These are phyloP conservation scores for Trichophyton simii DNA, from an alignment of 2,329 filamentous ascomycete species.

Conservation along the genomic window DNA sequence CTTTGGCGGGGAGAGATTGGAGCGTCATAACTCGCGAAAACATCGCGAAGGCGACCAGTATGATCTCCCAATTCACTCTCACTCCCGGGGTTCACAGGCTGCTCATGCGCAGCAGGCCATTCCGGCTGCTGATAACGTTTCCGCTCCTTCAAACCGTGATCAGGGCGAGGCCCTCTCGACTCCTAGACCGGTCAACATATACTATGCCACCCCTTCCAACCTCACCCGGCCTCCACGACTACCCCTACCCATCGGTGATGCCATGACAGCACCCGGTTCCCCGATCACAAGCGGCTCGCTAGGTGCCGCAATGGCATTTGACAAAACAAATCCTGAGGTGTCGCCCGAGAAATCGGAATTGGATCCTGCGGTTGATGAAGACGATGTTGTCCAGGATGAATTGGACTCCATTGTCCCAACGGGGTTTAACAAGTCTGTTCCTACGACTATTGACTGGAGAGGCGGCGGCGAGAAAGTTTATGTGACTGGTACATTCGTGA, in stretches of 20 bases:
- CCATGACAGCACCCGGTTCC: constrained; percentile 76
- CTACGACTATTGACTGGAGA: constrained; percentile 76
- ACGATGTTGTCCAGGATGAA: constrained; percentile 63
- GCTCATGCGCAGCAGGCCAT: constrained; percentile 26
- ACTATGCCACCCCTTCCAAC: constrained; percentile 30
- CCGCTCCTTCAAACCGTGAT: constrained; percentile 3
- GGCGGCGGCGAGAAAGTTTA: constrained; percentile 78
- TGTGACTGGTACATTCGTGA: constrained; percentile 92
- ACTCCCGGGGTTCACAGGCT: not conserved
- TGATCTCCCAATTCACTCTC: not conserved
- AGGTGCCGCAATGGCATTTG: constrained; percentile 34
- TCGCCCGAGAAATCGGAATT: constrained; percentile 45
- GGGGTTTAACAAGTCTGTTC: constrained; percentile 64
- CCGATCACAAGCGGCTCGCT: constrained; percentile 58
- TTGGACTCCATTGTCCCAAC: constrained; percentile 47
- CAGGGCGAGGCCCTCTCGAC: constrained; percentile 17
- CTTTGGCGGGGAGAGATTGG: constrained; percentile 16
- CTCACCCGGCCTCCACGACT: constrained; percentile 61
- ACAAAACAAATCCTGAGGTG: constrained; percentile 26
- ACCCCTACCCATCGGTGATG: constrained; percentile 86
- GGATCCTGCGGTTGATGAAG: constrained; percentile 53
- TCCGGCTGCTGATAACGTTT: constrained; percentile 22
- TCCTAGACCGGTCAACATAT: constrained; percentile 37
- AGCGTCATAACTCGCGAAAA: constrained; percentile 17
- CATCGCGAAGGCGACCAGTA: constrained; percentile 6